Evolutionary conservation across 257 asterid species (phyloP), one percentile per base, ranked within the genome.

Genomic region (Catharanthus roseus): DNA sequence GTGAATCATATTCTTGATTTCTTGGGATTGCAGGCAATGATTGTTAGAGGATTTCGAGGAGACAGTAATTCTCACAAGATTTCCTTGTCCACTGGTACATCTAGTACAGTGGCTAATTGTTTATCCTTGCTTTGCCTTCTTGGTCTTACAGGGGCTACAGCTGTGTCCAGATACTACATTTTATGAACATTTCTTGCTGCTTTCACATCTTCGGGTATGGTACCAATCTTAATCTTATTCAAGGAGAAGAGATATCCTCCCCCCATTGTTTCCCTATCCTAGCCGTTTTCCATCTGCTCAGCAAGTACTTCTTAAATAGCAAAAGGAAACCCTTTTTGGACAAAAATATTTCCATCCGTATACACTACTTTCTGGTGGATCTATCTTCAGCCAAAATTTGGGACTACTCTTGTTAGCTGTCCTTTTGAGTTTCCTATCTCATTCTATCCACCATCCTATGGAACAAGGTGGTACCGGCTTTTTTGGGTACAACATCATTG

Each of bases 21-120:
- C 2, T 54, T 53, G 67, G n/a, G 10, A 77, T 72, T 83, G 81
- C 89, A 91, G 99, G 99, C 99, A 8, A 91, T 95, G 99, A 91
- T 95, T 49, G 90, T 91, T 34, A 82, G 98, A 81, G 97, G 99
- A 13, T 95, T 95, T 75, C 86, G 93, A 72, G 97, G 99, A 36
- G 96, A 91, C 82, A 77, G 92, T 71, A 36, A 81, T 65, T 66
- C 87, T 39, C 92, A 91, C 89, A 83, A 77, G 56, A 80, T 91
- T 49, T 74, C 85, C 76, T 75, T 95, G 79, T 82, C 96, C 29
- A 91, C 86, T 0, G 92, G 90, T 58, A 62, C 96, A 34, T 91
- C 99, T 15, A 65, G 75, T 29, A 73, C 53, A 68, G 23, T 82
- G 4, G 90, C 96, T 5, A 91, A 95, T 67, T 34, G 77, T 15